Base-by-base conservation (phyloP, 176 grass and related monocot genomes). In the Chrysopogon serrulatus region DNA sequence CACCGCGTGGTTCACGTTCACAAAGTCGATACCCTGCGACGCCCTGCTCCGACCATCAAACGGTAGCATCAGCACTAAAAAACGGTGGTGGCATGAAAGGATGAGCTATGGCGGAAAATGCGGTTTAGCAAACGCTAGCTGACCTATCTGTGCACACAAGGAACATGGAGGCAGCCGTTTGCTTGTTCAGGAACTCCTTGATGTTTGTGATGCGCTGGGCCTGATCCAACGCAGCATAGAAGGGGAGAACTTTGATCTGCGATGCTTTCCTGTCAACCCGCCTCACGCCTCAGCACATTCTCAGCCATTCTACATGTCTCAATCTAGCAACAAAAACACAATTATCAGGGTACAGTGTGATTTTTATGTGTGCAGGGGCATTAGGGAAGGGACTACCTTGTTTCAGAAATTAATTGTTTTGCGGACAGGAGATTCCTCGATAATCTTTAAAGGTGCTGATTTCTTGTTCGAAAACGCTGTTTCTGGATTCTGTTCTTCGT, bases 241-340 rank as follows among this genome's bases (percentile, higher is more conserved):
- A 98, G 1, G 96, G 87, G 13, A 96, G 17, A 39, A 94, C 89
- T 83, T 93, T 92, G 63, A 98, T 90, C 18, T 86, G 82, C 0
- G 64, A 68, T 48, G 90, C 96, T 74, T 98, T 95, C 71, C 89
- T 90, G 85, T 94, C 93, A 70, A 96, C 71, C 63, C 93, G 84
- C 48, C 77, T n/a, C n/a, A n/a, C n/a, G n/a, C n/a, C n/a, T 90
- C 73, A 96, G 80, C n/a, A 56, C 85, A 48, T 96, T 92, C 67
- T 98, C 96, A 11, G 96, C 96, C 67, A 89, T 98, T 84, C 96
- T 94, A 71, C 96, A 98, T 21, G 96, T 95, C 89, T 96, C 96
- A 72, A 98, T 98, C 93, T 98, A 37, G 24, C 49, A 76, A 48
- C 63, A 80, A 2, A 82, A 64, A 78, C 16, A 79, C 17, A 10